These are phyloP conservation scores for Mortierella claussenii DNA, from an alignment of 192 early-diverging fungal species.

Conservation along the genomic window DNA sequence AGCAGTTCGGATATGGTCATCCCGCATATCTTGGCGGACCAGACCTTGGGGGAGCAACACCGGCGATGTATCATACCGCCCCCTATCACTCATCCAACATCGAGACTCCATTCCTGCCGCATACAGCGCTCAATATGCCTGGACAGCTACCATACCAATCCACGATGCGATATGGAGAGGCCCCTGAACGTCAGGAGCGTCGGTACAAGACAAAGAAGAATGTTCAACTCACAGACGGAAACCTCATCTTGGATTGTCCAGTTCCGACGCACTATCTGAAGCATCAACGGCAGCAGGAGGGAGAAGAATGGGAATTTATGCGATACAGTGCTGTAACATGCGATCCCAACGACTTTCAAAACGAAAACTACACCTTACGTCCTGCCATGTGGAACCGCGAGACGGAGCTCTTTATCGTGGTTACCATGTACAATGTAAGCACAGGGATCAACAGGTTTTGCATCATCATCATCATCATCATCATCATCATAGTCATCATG, in stretches of 20 bases:
- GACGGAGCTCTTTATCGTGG: constrained; percentile 76
- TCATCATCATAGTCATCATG: too few relatives aligned
- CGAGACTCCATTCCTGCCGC: constrained; percentile 31
- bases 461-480: too few relatives aligned
- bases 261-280: constrained; percentile 69
- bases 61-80: not conserved
- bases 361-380: constrained; percentile 68
- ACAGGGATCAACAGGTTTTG: not conserved
- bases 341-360: constrained; percentile 72
- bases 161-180: constrained; percentile 46
- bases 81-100: constrained; percentile 2
- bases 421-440: constrained; percentile 79
- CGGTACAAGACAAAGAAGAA: constrained; percentile 62
- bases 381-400: constrained; percentile 63
- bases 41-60: not conserved
- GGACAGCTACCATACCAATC: too few relatives aligned
- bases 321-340: constrained; percentile 79
- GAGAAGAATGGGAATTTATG: constrained; percentile 77
- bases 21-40: not conserved
- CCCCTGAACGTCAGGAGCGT: constrained; percentile 57
- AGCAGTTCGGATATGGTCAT: not conserved
- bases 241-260: constrained; percentile 76
- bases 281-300: constrained; percentile 58
- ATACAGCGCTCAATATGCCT: too few relatives aligned
- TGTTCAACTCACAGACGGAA: constrained; percentile 71